Evolutionary conservation across 2,329 filamentous ascomycete species (phyloP).

Genomic region (Phyllachora maydis): DNA sequence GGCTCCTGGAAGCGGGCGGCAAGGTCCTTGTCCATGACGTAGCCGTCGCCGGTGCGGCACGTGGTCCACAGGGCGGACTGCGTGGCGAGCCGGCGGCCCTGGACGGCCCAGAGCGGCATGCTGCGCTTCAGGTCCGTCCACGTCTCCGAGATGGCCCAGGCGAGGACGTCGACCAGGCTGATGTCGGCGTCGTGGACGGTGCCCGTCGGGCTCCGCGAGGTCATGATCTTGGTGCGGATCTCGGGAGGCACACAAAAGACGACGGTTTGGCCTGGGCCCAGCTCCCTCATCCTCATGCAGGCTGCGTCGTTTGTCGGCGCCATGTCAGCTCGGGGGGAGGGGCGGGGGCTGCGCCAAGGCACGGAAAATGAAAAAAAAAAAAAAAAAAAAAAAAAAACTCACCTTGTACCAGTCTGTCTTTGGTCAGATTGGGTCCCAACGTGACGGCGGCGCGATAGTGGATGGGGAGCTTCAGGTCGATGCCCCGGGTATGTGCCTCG

Average conservation of each 20-base stretch:
- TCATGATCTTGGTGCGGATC: conserved; percentile 30
- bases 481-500: conserved; percentile 49
- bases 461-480: conserved; percentile 39
- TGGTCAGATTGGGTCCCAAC: conserved; percentile 40
- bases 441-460: conserved; percentile 45
- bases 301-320: conserved; percentile 16
- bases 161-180: conserved; percentile 29
- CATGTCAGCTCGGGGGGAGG: neutral
- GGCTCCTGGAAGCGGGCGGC: conserved; percentile 28
- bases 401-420: conserved; percentile 46
- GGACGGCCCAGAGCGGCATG: conserved; percentile 37
- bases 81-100: conserved; percentile 28
- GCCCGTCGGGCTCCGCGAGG: conserved; percentile 4
- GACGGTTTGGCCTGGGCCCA: conserved; percentile 46
- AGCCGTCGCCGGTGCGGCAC: neutral
- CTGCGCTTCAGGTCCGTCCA: conserved; percentile 22
- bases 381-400: conserved; percentile 46
- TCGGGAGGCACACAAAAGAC: conserved; percentile 38
- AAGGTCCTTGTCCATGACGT: conserved; percentile 6
- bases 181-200: conserved; percentile 12
- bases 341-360: neutral
- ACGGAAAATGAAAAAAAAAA: neutral
- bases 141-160: conserved; percentile 38
- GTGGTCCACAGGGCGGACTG: conserved; percentile 16
- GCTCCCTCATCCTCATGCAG: conserved; percentile 50